A percentile compares a stretch with the other conserved stretches of the same genome.
These are phyloP conservation scores for Macrotyloma uniflorum DNA, from an alignment of 306 rosid species.

Conservation along the genomic window DNA sequence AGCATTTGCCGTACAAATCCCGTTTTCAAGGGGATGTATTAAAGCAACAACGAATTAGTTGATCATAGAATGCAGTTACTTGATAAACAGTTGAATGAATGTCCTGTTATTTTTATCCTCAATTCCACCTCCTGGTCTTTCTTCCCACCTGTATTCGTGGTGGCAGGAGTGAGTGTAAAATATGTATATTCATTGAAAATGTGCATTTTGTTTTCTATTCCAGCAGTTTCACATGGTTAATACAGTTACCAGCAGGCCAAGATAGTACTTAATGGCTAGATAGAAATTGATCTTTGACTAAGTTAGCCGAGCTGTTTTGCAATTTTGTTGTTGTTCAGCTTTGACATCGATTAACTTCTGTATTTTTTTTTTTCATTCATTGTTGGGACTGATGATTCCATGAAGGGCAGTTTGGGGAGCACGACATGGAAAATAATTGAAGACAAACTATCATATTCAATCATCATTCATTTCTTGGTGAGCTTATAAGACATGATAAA, in stretches of 20 bases:
- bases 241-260: slow-evolving; percentile 46
- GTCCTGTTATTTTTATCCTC: slow-evolving; percentile 34
- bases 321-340: slow-evolving; percentile 61
- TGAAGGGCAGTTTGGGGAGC: slow-evolving; percentile 26
- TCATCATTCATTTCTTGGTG: background rate
- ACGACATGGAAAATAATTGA: background rate
- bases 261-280: slow-evolving; percentile 43
- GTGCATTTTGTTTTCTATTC: slow-evolving; percentile 51
- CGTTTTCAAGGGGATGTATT: slow-evolving; percentile 99
- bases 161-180: slow-evolving; percentile 60
- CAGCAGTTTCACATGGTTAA: slow-evolving; percentile 39
- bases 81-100: slow-evolving; percentile 27
- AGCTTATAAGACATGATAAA: background rate
- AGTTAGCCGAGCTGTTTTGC: slow-evolving; percentile 55
- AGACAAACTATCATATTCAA: background rate
- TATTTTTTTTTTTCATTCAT: slow-evolving; percentile 49
- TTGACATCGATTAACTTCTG: slow-evolving; percentile 44
- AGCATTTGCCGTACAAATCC: slow-evolving; percentile 99
- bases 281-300: slow-evolving; percentile 47
- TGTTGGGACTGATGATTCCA: slow-evolving; percentile 41
- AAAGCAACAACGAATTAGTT: slow-evolving; percentile 46
- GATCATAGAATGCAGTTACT: slow-evolving; percentile 35
- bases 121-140: slow-evolving; percentile 35
- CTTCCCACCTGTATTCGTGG: slow-evolving; percentile 37
- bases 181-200: slow-evolving; percentile 55